Base-by-base conservation (phyloP, 2,329 filamentous ascomycete genomes). In the Chaetomiaceae sp. region DNA sequence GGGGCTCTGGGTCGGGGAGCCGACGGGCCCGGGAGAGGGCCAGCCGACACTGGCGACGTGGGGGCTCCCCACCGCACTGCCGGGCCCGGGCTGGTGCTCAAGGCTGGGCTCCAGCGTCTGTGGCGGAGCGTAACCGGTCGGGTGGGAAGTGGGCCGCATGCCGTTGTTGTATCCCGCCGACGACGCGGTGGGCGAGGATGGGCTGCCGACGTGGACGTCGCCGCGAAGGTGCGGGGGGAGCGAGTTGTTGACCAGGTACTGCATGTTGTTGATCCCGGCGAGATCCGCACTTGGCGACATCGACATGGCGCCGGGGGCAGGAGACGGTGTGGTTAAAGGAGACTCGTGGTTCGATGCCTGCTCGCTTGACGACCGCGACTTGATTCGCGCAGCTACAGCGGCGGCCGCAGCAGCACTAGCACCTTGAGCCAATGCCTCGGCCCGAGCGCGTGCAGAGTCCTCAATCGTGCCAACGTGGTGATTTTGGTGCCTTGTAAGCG, bases 391-490 rank as follows among this genome's bases (percentile, higher is more conserved):
- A 42, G 47, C 49, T 26, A 60, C 60, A 39, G 48, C 48, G 5
- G 60, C 63, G 39, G 48, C 48, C 7, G 60, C 63, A 15, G 54
- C 66, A 50, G 66, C 70, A 14, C 58, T 60, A 15, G 62, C 60
- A 43, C 67, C 69, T 33, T 69, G 66, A 2, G 89, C 87, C 55
- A 96, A 73, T 42, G 87, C 90, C 34, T 89, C 89, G 27, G 88
- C 89, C 0, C 89, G 95, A 4, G 89, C 88, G 3, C 83, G 87
- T 2, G 89, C 89, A 8, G 91, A 88, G 65, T 97, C 91, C 65
- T 96, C 91, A 14, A 96, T 86, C 0, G 90, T 96, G 34, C 91
- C 93, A 17, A 86, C 94, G 65, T 97, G 93, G 60, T 95, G 88
- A 58, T 95, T 95, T 68, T 96, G 89, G 64, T 98, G 93, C 41